Base-by-base conservation (phyloP, 768 basidiomycete genomes). In the Piloderma croceum region DNA sequence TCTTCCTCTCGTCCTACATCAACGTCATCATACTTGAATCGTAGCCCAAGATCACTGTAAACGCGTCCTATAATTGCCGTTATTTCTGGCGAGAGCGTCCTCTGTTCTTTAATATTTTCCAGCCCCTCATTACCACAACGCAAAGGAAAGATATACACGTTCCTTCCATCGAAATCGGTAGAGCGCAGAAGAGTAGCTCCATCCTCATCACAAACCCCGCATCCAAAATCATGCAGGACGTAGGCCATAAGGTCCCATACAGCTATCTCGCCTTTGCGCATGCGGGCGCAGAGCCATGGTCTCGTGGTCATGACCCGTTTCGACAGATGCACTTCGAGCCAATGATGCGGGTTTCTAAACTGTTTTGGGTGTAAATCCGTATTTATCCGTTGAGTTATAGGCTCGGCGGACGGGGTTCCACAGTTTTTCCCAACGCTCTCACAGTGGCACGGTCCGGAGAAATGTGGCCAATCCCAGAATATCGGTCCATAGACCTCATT, bases 401-500 rank as follows among this genome's bases (percentile, higher is more conserved):
- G 10, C 12, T 24, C 36, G 23, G 43, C 12, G 31, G 43, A 20
- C 49, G 44, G 18, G 41, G 24, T 36, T 53, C 55, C 7, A 34
- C n/a, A 29, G 45, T 34, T 38, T 17, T 32, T 34, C 21, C 52
- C 54, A 37, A 56, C 48, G 31, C 54, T 50, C 31, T 51, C 41
- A 51, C 76, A 78, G n/a, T 60, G 59, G 50, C 77, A 79, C 12
- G 70, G 63, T 2, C 73, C 65, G 34, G 61, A 66, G 39, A 74
- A 70, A 40, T 73, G 68, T 32, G 71, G 70, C 76, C 76, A 79
- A 34, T 70, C 64, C 53, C 71, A 75, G 7, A 77, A 60, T 44
- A 72, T 68, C 22, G 61, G 60, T 1, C 76, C 76, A 45, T 69
- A 78, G 19, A 79, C 72, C 42, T 76, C 72, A 17, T 71, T 55